Percentiles rank a stretch among this genome's conserved stretches.
Evolutionary conservation across 2,329 filamentous ascomycete species (phyloP).

Genomic region (Sporothrix sp.): DNA sequence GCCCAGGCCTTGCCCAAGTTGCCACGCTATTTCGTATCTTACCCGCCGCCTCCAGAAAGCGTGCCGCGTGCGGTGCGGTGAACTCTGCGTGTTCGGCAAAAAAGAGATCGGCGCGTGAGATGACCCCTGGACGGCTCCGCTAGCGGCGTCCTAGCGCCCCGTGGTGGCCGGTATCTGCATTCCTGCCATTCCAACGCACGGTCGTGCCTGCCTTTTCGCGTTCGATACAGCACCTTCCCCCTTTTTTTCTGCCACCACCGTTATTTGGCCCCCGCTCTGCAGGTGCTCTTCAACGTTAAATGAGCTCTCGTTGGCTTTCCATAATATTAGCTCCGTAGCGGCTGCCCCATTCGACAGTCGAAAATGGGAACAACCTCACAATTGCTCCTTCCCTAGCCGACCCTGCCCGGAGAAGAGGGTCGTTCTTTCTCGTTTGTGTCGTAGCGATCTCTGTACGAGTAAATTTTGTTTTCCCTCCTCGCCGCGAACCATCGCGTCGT

Average conservation of each 20-base stretch:
- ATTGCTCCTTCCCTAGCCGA: neutral
- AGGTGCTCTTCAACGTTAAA: conserved; percentile 10
- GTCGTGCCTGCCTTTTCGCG: neutral
- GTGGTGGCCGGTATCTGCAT: conserved; percentile 7
- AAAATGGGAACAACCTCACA: conserved; percentile 10
- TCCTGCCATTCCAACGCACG: conserved; percentile 6
- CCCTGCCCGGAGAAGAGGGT: too few species aligned
- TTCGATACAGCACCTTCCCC: neutral
- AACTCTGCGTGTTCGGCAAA: too few species aligned
- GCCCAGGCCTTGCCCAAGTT: too few species aligned
- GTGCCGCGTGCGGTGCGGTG: too few species aligned
- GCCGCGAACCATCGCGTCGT: neutral
- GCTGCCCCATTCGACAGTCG: conserved; percentile 9
- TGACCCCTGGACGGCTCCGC: neutral
- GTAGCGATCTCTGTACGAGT: neutral
- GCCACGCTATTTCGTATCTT: too few species aligned
- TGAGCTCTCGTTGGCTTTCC: conserved; percentile 10
- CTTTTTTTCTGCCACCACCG: conserved; percentile 1
- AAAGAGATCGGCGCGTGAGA: conserved; percentile 5
- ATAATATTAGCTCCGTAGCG: conserved; percentile 11
- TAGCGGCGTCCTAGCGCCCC: neutral
- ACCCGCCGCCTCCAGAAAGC: too few species aligned
- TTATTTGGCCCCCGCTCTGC: conserved; percentile 9
- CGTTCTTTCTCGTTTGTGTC: neutral
- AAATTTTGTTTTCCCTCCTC: neutral